A percentile compares a stretch with the other conserved stretches of the same genome.
Conservation (phyloP, 805 yeast species). For the Clavispora carvajalis region DNA sequence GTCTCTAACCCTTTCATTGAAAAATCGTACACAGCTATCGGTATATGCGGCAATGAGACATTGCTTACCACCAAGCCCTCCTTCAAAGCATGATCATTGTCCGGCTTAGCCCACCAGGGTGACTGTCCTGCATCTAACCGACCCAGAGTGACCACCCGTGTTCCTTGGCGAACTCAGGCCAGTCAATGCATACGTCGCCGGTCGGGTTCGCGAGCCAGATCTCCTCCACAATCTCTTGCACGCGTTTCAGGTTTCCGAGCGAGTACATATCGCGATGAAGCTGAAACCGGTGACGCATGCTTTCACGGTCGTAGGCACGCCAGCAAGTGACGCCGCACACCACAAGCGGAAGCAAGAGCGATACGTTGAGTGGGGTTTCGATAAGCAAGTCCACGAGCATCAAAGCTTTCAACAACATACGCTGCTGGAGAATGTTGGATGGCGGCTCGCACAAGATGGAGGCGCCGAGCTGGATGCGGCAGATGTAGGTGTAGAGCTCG, state of each 20-base stretch:
- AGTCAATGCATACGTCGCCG: conserved; percentile 13
- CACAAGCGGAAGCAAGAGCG: conserved; percentile 16
- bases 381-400: conserved; percentile 8
- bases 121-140: conserved; percentile 4
- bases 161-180: conserved; percentile 13
- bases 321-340: conserved; percentile 30
- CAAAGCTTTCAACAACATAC: conserved; percentile 9
- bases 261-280: conserved; percentile 17
- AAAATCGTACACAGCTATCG: too few species aligned
- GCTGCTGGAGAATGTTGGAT: conserved; percentile 8
- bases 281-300: conserved; percentile 18
- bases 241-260: conserved; percentile 15
- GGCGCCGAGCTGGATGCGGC: conserved; percentile 12
- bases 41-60: too few species aligned
- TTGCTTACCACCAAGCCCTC: too few species aligned
- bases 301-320: conserved; percentile 18
- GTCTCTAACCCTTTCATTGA: too few species aligned
- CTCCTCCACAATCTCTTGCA: conserved; percentile 14
- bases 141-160: conserved; percentile 17
- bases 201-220: conserved; percentile 13
- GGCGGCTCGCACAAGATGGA: conserved; percentile 10
- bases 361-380: conserved; percentile 9
- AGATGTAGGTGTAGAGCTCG: conserved; percentile 10
- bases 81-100: too few species aligned
- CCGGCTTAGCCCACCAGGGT: too few species aligned